A percentile compares a stretch with the other conserved stretches of the same genome.
These are phyloP conservation scores for Aspergillus cristatus DNA, from an alignment of 495 filamentous ascomycete species.

Conservation along the genomic window DNA sequence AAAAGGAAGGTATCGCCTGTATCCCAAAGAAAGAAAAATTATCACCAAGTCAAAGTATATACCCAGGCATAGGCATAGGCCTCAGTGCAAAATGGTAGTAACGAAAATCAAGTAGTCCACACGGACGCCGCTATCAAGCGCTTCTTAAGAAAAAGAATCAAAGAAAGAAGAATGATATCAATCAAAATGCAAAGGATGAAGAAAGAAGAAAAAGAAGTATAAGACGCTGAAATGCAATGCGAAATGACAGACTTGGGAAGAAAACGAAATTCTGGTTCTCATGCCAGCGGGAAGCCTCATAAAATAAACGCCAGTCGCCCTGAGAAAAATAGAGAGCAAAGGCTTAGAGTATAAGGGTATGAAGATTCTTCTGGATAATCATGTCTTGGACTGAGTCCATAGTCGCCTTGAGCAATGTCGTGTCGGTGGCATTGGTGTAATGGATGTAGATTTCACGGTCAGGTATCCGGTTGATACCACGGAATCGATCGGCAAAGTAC, in stretches of 20 bases:
- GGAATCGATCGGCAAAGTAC: conserved; percentile 88
- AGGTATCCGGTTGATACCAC: conserved; percentile 73
- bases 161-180: conserved; percentile 4
- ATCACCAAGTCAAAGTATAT: too few species aligned
- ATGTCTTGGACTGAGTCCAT: conserved; percentile 98
- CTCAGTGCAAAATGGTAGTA: background rate
- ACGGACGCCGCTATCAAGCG: background rate
- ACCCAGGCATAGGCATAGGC: background rate
- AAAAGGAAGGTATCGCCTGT: too few species aligned
- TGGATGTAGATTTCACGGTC: conserved; percentile 88
- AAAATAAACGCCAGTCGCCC: conserved; percentile 16
- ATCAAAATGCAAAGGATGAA: conserved; percentile 5
- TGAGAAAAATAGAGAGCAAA: too few species aligned
- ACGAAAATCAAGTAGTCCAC: background rate
- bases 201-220: conserved; percentile 10
- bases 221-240: conserved; percentile 12
- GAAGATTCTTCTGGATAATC: conserved; percentile 97
- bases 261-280: conserved; percentile 16
- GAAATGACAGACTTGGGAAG: conserved; percentile 11
- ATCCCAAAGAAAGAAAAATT: too few species aligned
- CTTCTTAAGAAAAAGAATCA: conserved; percentile 1
- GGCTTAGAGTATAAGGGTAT: conserved; percentile 82
- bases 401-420: conserved; percentile 90
- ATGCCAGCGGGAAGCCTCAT: conserved; percentile 13
- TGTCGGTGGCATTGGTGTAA: conserved; percentile 92